Conservation (phyloP, 495 filamentous ascomycete species). For the Hypoxylon subgilvum region DNA sequence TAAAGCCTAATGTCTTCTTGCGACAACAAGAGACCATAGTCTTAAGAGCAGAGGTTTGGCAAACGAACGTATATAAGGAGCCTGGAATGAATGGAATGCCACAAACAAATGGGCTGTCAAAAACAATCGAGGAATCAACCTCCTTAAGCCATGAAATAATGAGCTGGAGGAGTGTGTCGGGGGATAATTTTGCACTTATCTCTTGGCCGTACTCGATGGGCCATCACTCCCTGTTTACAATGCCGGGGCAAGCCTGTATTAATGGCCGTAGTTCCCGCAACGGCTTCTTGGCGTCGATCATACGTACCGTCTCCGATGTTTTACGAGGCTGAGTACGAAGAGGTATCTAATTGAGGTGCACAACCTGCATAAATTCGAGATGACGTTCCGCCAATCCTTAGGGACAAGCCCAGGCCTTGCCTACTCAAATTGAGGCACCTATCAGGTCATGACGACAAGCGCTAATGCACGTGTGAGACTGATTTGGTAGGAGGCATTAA, state of each 20-base stretch:
- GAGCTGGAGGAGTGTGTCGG: neutral
- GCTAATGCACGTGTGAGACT: slow-evolving; percentile 11
- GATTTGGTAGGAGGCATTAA: slow-evolving; percentile 1
- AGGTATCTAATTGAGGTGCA: neutral
- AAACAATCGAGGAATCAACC: slow-evolving; percentile 7
- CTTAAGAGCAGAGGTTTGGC: neutral
- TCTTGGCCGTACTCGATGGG: neutral
- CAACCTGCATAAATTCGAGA: slow-evolving; percentile 18
- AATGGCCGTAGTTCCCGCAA: slow-evolving; percentile 24
- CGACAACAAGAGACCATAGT: slow-evolving; percentile 1
- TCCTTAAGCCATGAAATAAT: no score
- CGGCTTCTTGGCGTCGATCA: slow-evolving; percentile 24
- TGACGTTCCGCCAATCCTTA: slow-evolving; percentile 15
- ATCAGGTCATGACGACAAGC: neutral
- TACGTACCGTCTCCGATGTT: slow-evolving; percentile 8
- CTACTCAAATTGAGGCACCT: neutral
- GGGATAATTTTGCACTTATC: slow-evolving; percentile 1
- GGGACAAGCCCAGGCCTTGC: no score
- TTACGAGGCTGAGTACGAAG: slow-evolving; percentile 3
- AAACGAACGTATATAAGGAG: slow-evolving; percentile 14
- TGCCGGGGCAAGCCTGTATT: slow-evolving; percentile 21
- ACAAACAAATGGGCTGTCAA: slow-evolving; percentile 1
- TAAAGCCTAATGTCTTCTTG: neutral
- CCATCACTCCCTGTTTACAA: slow-evolving; percentile 15
- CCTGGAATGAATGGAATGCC: slow-evolving; percentile 23